Evolutionary conservation across 805 yeast genomes (phyloP).

Genomic region (Candida nitratophila): DNA sequence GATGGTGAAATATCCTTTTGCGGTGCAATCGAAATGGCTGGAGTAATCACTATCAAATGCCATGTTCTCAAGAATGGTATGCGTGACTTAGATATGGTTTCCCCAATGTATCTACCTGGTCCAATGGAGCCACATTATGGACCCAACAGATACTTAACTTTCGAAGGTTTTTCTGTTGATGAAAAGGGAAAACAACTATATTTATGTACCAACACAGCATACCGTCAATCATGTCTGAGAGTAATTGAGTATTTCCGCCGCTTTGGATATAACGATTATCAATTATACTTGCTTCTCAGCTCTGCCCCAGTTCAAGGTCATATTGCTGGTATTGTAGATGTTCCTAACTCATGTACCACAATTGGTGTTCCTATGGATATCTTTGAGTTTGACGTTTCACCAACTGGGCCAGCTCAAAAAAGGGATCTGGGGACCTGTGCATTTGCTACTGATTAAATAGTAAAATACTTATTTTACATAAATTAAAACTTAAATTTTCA

Average conservation of each 20-base stretch:
- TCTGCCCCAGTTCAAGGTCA: slow-evolving; percentile 47
- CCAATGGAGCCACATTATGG: slow-evolving; percentile 42
- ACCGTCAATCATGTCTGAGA: slow-evolving; percentile 41
- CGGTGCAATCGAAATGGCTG: slow-evolving; percentile 50
- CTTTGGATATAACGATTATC: slow-evolving; percentile 45
- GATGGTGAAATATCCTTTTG: slow-evolving; percentile 49
- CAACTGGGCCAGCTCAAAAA: slow-evolving; percentile 24
- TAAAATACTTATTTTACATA: too few species aligned
- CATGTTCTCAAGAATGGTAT: slow-evolving; percentile 37
- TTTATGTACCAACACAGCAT: slow-evolving; percentile 43
- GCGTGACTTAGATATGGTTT: slow-evolving; percentile 30
- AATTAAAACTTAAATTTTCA: too few species aligned
- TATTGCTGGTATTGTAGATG: slow-evolving; percentile 44
- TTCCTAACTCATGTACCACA: slow-evolving; percentile 47
- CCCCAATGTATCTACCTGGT: slow-evolving; percentile 43
- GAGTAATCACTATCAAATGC: slow-evolving; percentile 35
- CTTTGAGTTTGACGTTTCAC: slow-evolving; percentile 41
- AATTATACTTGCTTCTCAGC: slow-evolving; percentile 36
- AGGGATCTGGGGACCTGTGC: slow-evolving; percentile 34
- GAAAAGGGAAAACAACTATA: slow-evolving; percentile 39
- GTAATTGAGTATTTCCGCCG: slow-evolving; percentile 43
- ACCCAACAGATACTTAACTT: slow-evolving; percentile 41
- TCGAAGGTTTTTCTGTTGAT: slow-evolving; percentile 48
- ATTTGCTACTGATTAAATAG: slow-evolving; percentile 15
- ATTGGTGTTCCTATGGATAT: slow-evolving; percentile 45